Evolutionary conservation across 2,329 filamentous ascomycete genomes (phyloP).

Genomic region (Sporothrix humicola): DNA sequence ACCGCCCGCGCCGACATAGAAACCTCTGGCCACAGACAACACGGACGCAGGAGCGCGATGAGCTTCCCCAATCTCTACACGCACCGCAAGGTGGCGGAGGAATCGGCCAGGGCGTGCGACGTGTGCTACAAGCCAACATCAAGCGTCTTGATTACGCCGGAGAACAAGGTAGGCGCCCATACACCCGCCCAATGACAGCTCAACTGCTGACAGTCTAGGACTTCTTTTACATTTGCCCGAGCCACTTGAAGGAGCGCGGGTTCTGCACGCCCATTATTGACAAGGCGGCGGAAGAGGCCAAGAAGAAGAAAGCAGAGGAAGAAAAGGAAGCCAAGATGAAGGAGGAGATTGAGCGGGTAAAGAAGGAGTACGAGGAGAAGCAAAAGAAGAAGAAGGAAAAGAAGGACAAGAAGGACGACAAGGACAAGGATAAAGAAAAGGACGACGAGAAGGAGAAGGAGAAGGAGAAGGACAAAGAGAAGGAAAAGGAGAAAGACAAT

Average conservation of each 20-base stretch:
- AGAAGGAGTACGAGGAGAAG: conserved; percentile 79
- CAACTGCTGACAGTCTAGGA: conserved; percentile 60
- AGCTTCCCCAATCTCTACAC: conserved; percentile 80
- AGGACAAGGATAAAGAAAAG: conserved; percentile 56
- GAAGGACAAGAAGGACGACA: conserved; percentile 62
- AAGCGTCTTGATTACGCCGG: conserved; percentile 85
- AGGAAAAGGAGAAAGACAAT: conserved; percentile 33
- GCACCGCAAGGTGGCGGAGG: conserved; percentile 84
- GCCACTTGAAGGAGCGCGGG: conserved; percentile 79
- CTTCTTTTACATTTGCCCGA: conserved; percentile 88
- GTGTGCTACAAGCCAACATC: conserved; percentile 89
- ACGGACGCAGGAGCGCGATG: conserved; percentile 44
- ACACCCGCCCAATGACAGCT: too few species aligned
- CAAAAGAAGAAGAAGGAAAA: conserved; percentile 72
- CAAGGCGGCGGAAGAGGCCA: conserved; percentile 66
- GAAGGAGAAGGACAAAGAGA: conserved; percentile 46
- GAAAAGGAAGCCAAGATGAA: conserved; percentile 70
- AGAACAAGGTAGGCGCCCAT: conserved; percentile 96
- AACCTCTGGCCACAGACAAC: neutral
- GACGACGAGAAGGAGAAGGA: conserved; percentile 52
- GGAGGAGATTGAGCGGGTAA: conserved; percentile 67
- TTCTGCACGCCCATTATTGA: conserved; percentile 81
- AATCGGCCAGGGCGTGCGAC: conserved; percentile 82
- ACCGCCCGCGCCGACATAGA: neutral
- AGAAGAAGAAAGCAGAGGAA: conserved; percentile 68